Percentiles rank a stretch among this genome's conserved stretches.
These are phyloP conservation scores for Aspergillus tubingensis DNA, from an alignment of 2,329 filamentous ascomycete species.

Conservation along the genomic window DNA sequence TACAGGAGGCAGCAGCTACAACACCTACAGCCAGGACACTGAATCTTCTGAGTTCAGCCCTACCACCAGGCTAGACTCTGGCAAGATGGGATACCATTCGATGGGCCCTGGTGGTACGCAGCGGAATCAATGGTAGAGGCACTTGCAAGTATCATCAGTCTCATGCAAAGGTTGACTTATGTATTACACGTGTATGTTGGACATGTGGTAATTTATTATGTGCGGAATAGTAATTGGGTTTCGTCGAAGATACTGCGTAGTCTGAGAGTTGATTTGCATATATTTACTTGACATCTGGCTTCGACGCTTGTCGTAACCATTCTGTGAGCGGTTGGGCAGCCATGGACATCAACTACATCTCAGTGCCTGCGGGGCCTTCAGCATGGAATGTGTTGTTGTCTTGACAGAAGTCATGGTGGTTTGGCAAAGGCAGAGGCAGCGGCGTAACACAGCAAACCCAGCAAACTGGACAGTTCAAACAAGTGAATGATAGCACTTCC, in stretches of 20 bases:
- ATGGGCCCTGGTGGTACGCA: conserved; percentile 16
- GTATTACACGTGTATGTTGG: neutral
- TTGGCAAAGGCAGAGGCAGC: too few relatives aligned
- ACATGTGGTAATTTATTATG: neutral
- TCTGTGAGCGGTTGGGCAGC: too few relatives aligned
- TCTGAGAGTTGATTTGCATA: too few relatives aligned
- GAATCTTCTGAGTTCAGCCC: conserved; percentile 10
- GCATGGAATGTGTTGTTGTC: too few relatives aligned
- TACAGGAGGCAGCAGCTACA: conserved; percentile 19
- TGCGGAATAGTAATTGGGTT: neutral
- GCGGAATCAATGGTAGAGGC: conserved; percentile 15
- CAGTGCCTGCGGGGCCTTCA: too few relatives aligned
- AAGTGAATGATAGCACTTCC: too few relatives aligned
- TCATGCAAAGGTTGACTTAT: neutral
- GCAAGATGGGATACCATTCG: conserved; percentile 4
- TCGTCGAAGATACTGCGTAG: neutral
- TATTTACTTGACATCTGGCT: too few relatives aligned
- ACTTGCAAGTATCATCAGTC: neutral
- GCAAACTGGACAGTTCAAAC: too few relatives aligned
- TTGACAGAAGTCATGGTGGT: too few relatives aligned
- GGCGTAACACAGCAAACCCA: too few relatives aligned
- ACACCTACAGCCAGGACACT: conserved; percentile 2
- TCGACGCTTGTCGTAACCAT: too few relatives aligned
- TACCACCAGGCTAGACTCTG: conserved; percentile 14
- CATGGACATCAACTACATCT: too few relatives aligned